Evolutionary conservation across 306 rosid genomes (phyloP).

Genomic region (Quercus alba): DNA sequence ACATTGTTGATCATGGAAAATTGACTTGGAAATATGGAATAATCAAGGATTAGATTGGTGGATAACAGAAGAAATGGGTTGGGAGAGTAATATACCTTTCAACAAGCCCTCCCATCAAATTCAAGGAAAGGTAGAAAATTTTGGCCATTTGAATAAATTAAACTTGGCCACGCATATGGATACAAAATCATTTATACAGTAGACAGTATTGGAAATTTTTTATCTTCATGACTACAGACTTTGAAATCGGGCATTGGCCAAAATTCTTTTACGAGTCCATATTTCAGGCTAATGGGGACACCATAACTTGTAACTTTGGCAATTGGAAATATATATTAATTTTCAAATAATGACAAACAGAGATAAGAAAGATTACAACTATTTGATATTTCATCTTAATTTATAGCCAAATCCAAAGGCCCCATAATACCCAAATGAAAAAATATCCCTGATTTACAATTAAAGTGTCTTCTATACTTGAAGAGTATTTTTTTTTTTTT

Average conservation of each 20-base stretch:
- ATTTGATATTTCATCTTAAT: no score
- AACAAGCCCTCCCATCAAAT: not conserved
- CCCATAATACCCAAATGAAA: no score
- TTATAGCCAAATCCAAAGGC: no score
- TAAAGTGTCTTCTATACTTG: not conserved
- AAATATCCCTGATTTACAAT: conserved; percentile 15
- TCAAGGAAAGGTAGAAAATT: not conserved
- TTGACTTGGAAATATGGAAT: not conserved
- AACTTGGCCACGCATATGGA: not conserved
- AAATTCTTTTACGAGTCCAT: conserved; percentile 24
- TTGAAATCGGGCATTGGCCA: conserved; percentile 6
- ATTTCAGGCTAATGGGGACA: conserved; percentile 5
- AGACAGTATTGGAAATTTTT: conserved; percentile 10
- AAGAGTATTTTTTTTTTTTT: not conserved
- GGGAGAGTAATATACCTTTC: not conserved
- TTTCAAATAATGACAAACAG: no score
- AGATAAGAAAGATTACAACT: no score
- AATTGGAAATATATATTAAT: no score
- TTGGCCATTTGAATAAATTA: not conserved
- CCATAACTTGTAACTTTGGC: not conserved
- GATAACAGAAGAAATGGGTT: not conserved
- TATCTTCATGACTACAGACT: not conserved
- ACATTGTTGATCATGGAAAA: not conserved
- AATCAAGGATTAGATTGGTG: not conserved
- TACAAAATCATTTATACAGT: not conserved